phyloP scores from a whole-genome alignment of 805 yeast species.

The Suhomyces sp. region DNA sequence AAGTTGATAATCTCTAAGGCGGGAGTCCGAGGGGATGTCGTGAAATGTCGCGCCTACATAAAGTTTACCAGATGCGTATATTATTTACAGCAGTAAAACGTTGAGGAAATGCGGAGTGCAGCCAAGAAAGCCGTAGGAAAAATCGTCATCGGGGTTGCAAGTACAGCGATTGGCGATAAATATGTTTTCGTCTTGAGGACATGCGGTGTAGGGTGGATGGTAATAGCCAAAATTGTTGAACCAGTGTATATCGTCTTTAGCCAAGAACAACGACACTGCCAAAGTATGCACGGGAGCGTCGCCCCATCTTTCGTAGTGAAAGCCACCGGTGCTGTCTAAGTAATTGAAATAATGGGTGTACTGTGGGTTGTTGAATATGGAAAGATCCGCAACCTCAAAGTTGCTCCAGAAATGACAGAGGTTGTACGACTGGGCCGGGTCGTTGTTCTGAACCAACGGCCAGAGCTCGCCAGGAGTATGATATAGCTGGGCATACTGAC shows the following conservation, averaged over 20 bases:
- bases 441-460: conserved; percentile 49
- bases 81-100: background rate
- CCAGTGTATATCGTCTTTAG: conserved; percentile 72
- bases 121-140: conserved; percentile 43
- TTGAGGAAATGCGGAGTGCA: conserved; percentile 12
- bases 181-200: conserved; percentile 62
- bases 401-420: conserved; percentile 87
- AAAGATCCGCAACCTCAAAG: conserved; percentile 83
- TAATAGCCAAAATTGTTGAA: conserved; percentile 79
- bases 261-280: conserved; percentile 70
- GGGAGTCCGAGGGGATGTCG: background rate
- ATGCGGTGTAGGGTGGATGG: conserved; percentile 72
- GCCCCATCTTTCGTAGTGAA: conserved; percentile 91
- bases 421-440: conserved; percentile 45
- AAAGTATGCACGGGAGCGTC: conserved; percentile 88
- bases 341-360: conserved; percentile 61
- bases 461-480: conserved; percentile 49
- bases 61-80: background rate
- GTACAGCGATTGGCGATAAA: conserved; percentile 62
- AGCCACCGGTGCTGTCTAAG: conserved; percentile 71
- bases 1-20: background rate
- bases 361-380: conserved; percentile 67
- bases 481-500: conserved; percentile 54
- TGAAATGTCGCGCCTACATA: background rate
- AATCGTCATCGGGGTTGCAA: conserved; percentile 69